A percentile compares a stretch with the other conserved stretches of the same genome.
Conservation (phyloP, 257 asterid species). For the Solanum corneliomulleri region DNA sequence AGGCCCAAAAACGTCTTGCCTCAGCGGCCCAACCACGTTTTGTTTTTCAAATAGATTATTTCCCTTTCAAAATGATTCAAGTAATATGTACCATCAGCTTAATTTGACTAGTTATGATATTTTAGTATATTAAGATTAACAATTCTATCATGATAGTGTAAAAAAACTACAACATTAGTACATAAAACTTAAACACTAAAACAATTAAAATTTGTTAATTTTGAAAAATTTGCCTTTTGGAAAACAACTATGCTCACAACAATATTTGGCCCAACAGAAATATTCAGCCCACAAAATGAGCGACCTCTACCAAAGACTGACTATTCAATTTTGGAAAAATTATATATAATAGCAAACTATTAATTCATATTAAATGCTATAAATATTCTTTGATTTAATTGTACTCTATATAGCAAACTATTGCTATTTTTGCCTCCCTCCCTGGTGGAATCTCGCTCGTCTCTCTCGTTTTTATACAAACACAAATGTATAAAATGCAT, state of each 20-base stretch:
- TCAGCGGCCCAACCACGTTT: background rate
- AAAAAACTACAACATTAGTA: background rate
- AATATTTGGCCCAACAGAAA: background rate
- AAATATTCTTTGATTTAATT: too few relatives aligned
- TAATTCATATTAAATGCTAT: too few relatives aligned
- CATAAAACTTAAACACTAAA: background rate
- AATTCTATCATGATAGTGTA: background rate
- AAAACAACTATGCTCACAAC: background rate
- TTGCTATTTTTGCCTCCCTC: too few relatives aligned
- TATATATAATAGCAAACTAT: too few relatives aligned
- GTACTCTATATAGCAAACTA: rapidly evolving
- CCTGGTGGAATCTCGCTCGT: too few relatives aligned
- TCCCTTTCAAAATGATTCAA: background rate
- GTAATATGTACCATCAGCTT: background rate
- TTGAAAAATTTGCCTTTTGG: too few relatives aligned
- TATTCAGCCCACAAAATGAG: background rate
- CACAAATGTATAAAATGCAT: too few relatives aligned
- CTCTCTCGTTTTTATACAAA: too few relatives aligned
- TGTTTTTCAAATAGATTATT: background rate
- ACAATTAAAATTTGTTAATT: background rate
- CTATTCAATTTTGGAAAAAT: too few relatives aligned
- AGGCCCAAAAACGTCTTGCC: background rate
- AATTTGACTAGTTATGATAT: background rate
- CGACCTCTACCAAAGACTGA: background rate
- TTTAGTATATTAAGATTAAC: background rate